Evolutionary conservation across 148 eudicot species (phyloP), one percentile per base, ranked within the genome.

Genomic region (Chenopodium suecicum): DNA sequence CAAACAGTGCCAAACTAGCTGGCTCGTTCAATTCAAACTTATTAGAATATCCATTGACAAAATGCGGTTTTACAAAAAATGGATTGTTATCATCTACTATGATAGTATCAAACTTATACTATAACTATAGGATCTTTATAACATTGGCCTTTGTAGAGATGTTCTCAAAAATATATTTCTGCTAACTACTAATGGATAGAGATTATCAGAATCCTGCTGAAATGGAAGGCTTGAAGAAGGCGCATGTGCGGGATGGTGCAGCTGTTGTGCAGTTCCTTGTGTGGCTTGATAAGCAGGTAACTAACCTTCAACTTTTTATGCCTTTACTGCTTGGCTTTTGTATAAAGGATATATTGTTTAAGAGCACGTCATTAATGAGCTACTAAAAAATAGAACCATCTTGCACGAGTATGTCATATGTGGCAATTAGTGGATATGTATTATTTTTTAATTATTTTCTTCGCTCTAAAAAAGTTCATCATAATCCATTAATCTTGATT

Each of bases 261-360:
- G 98, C 99, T 88, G 90, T 96, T 82, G 97, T 96, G 86, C 99
- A 96, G 78, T 96, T 86, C 87, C 93, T 94, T 89, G 93, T 90
- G 74, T 96, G 99, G 99, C 92, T 96, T 68, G 99, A 96, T 89
- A 90, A 91, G 77, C 99, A 92, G 99, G 99, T 92, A 85, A 72
- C 25, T 73, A 58, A 7, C 23, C 52, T 31, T 12, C 20, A 48
- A 47, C 50, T 66, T 66, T 12, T 63, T 44, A 54, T 37, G 37
- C 67, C 23, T 19, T 47, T 50, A 64, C n/a, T 6, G 6, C 73
- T 47, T 29, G 46, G 75, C 25, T 52, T 67, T 22, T 63, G 8
- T 54, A 3, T 13, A 14, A 48, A 29, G 2, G 65, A 75, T 75
- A 13, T 23, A 19, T 17, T 32, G 13, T 58, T 70, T 34, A 70